These are phyloP conservation scores for Lycium ferocissimum DNA, from an alignment of 257 asterid genomes.

Conservation along the genomic window DNA sequence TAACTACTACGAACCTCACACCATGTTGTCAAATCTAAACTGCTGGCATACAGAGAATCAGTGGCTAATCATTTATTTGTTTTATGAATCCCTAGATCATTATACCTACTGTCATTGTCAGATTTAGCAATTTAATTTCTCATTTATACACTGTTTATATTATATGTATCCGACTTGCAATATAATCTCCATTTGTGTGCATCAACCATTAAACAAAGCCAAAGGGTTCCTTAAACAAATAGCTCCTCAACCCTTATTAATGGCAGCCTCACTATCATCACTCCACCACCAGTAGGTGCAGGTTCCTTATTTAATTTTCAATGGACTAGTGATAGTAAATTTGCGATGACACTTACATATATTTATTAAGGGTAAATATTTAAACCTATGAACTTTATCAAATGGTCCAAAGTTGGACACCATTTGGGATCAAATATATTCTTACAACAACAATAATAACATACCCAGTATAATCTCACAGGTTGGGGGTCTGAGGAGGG, in stretches of 20 bases:
- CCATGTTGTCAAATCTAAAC: slow-evolving; percentile 23
- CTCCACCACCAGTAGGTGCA: too few species aligned
- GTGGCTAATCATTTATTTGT: background rate
- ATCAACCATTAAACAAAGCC: background rate
- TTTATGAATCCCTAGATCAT: slow-evolving; percentile 39
- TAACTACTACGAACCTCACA: slow-evolving; percentile 23
- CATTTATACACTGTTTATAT: slow-evolving; percentile 19
- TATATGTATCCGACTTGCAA: background rate
- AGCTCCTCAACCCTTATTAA: background rate
- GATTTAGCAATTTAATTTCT: slow-evolving; percentile 8
- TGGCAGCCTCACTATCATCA: background rate
- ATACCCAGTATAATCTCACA: too few species aligned
- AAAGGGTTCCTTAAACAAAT: too few species aligned
- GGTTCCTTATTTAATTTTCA: background rate
- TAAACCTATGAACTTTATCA: too few species aligned
- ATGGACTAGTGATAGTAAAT: background rate
- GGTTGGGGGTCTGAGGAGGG: too few species aligned
- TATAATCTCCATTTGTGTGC: background rate
- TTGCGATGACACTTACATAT: background rate
- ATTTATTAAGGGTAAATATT: too few species aligned
- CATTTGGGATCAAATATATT: too few species aligned
- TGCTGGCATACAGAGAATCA: background rate
- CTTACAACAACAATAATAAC: too few species aligned
- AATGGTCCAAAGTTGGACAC: too few species aligned
- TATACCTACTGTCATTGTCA: slow-evolving; percentile 42